phyloP scores from a whole-genome alignment of 352 stramenopile genomes.

The Globisporangium paddicum region DNA sequence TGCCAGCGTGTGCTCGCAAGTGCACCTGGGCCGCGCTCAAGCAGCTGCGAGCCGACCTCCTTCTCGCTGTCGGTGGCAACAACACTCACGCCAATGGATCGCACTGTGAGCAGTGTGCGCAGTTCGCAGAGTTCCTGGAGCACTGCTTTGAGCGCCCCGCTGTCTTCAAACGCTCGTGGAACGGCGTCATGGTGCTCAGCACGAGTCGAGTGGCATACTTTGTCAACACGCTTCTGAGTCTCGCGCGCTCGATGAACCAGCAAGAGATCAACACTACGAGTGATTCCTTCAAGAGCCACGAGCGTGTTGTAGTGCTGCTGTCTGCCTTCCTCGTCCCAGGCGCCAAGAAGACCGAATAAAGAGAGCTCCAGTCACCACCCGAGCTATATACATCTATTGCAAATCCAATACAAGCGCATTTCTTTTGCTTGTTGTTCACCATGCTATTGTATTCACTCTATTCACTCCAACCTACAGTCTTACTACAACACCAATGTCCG shows the following conservation, averaged over 20 bases:
- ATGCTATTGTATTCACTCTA: too few relatives aligned
- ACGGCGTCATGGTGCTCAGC: neutral
- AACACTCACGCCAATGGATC: neutral
- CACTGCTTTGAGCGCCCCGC: constrained; percentile 6
- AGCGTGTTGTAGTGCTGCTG: neutral
- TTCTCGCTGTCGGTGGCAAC: neutral
- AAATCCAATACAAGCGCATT: too few relatives aligned
- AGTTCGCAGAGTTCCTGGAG: neutral
- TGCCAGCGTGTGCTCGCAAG: neutral
- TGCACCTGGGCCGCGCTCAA: neutral
- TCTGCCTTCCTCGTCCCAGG: neutral
- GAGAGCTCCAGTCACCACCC: too few relatives aligned
- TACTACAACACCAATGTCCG: constrained; percentile 9
- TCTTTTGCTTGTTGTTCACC: too few relatives aligned
- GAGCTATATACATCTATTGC: too few relatives aligned
- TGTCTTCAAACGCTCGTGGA: constrained; percentile 1
- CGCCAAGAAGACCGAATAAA: neutral
- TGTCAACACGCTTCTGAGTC: neutral
- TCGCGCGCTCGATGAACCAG: neutral
- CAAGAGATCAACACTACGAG: neutral
- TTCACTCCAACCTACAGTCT: too few relatives aligned
- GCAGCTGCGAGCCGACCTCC: neutral
- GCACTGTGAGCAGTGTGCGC: neutral
- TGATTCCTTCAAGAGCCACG: neutral
- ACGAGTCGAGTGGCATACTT: neutral